Evolutionary conservation across 169 alveolate species (phyloP), one percentile per base, ranked within the genome.

Genomic region (Cryptosporidium ubiquitum): DNA sequence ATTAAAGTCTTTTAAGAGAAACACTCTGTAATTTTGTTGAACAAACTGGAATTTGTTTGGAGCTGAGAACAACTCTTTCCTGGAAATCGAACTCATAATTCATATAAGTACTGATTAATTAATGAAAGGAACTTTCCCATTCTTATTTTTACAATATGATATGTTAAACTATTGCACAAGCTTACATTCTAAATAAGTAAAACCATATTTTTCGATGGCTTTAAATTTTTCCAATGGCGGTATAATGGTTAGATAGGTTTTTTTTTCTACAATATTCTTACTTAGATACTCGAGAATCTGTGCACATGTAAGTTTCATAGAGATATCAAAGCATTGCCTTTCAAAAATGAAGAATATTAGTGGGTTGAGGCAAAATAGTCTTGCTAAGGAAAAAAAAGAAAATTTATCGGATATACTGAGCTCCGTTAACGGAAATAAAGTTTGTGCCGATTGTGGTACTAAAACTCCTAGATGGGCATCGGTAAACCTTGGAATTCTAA

Each of bases 401-500:
- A 79, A 58, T 66, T 68, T 79, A 9, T 60, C 89, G 7, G 79
- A 61, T 26, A 40, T 58, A 3, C 35, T 79, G 58, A 40, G 79
- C 1, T 40, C 89, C 16, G 40, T 94, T 44, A 93, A 92, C 51
- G 98, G 98, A 84, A 97, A 97, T 93, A 94, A 92, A 85, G 85
- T 57, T 66, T 97, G 99, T 92, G 99, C 99, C 16, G 99, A 98
- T 84, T 98, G 99, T 79, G 96, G 97, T 29, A 92, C 96, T 40
- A 86, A 96, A 33, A 92, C 96, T 60, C 99, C 99, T 9, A 89
- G 98, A 47, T 98, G 99, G 99, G 99, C 99, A 6, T 94, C 98
- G 68, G 93, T 97, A 39, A 97, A 97, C 85, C 93, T 97, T 26
- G 99, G 99, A 33, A 96, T 97, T 23, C 93, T 93, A 91, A 91